Percentiles rank a stretch among this genome's conserved stretches.
Conservation (phyloP, 2,329 filamentous ascomycete species). For the Keithomyces neogunnii region DNA sequence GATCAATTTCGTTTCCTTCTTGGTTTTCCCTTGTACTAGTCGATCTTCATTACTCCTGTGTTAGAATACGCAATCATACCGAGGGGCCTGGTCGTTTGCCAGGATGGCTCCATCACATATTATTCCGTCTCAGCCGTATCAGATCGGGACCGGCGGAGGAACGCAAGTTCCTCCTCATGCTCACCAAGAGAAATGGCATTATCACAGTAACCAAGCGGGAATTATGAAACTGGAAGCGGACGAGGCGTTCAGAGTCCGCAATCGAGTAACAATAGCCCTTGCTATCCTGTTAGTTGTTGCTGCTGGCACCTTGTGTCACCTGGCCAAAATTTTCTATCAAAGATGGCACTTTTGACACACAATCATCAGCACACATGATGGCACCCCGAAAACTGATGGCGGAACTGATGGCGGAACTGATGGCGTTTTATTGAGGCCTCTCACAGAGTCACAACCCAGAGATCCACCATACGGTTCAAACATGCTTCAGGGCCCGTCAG, state of each 20-base stretch:
- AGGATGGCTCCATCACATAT: constrained; percentile 30
- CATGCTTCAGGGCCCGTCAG: too few relatives aligned
- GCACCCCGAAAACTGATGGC: not conserved
- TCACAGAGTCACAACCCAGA: too few relatives aligned
- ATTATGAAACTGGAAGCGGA: constrained; percentile 53
- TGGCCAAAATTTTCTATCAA: not conserved
- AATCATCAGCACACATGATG: not conserved
- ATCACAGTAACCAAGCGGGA: constrained; percentile 50
- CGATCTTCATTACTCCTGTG: constrained; percentile 46
- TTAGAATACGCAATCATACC: constrained; percentile 34
- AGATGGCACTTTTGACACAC: not conserved
- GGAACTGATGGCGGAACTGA: too few relatives aligned
- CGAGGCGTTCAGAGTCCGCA: constrained; percentile 54
- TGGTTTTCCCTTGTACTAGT: constrained; percentile 55
- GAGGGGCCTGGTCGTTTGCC: constrained; percentile 22
- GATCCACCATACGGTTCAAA: too few relatives aligned
- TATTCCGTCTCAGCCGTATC: constrained; percentile 33
- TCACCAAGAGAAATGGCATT: constrained; percentile 29
- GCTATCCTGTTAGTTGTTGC: constrained; percentile 18
- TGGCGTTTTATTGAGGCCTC: too few relatives aligned
- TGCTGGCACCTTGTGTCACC: not conserved
- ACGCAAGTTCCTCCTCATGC: not conserved
- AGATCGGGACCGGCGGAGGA: constrained; percentile 1
- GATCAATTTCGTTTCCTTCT: constrained; percentile 53
- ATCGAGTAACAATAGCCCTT: constrained; percentile 43